A percentile compares a stretch with the other conserved stretches of the same genome.
Evolutionary conservation across 2,329 filamentous ascomycete species (phyloP).

Genomic region (Sphaerostilbella broomeana): DNA sequence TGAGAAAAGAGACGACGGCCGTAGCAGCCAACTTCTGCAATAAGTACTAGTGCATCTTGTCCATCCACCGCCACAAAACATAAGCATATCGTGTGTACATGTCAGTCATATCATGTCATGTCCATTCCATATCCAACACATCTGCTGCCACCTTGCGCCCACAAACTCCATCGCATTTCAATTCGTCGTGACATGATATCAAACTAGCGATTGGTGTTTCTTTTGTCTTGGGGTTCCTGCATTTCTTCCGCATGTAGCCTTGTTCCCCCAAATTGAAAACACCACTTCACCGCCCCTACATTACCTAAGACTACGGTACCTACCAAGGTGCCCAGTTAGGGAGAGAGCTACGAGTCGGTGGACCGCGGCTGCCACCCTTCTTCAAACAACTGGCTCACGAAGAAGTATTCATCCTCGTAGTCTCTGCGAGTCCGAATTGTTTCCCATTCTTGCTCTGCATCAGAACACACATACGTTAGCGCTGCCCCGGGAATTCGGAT

Average conservation of each 20-base stretch:
- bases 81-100: no score
- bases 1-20: no score
- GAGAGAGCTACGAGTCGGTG: slow-evolving; percentile 20
- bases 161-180: no score
- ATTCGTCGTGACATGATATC: no score
- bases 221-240: slow-evolving; percentile 6
- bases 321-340: background rate
- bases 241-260: slow-evolving; percentile 3
- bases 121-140: no score
- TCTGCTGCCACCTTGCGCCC: no score
- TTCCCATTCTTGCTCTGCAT: slow-evolving; percentile 37
- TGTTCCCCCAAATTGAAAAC: background rate
- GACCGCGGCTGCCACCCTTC: slow-evolving; percentile 42
- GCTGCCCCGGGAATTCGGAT: slow-evolving; percentile 19
- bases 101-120: no score
- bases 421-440: slow-evolving; percentile 34
- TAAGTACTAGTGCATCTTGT: no score
- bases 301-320: background rate
- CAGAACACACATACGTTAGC: slow-evolving; percentile 21
- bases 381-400: slow-evolving; percentile 54
- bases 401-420: slow-evolving; percentile 53
- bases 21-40: no score
- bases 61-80: no score
- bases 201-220: no score
- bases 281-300: slow-evolving; percentile 8